Evolutionary conservation across 306 rosid genomes (phyloP), one percentile per base, ranked within the genome.

Genomic region (Quercus suber): DNA sequence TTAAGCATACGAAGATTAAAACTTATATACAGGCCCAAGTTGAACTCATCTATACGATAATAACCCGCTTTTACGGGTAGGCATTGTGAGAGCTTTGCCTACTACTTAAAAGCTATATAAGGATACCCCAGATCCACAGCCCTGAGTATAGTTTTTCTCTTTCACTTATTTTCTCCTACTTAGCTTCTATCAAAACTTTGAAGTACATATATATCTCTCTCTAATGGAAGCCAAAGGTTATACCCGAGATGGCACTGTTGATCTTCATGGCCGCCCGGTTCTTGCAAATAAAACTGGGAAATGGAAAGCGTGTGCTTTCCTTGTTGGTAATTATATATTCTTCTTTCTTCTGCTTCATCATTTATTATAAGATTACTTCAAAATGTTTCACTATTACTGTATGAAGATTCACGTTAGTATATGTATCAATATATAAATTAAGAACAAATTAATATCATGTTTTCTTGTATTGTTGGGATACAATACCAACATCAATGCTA

Each of bases 301-400:
- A 87, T 95, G 99, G 99, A 95, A 86, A 82, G 99, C 99, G 20
- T 95, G 99, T 35, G 90, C 98, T 76, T 95, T 93, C 77, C 98
- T 95, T 57, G 97, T 95, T 84, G 99, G 99, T 95, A 73, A 74
- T 82, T 31, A 28, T 73, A 51, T 31, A 6, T 27, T 20, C 43
- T 64, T 21, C 6, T 67, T 28, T 65, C 72, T 67, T 67, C 10
- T 30, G 10, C 72, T 7, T 64, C 14, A 27, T 63, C 28, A 28
- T 64, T 3, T 18, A 5, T 37, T 37, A 5, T 14, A 6, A 9
- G 45, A 35, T 5, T 63, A 12, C 69, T 6, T 49, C 17, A 11
- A 49, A 49, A 49, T 49, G 53, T 12, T 49, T 49, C 53, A 49
- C 17, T 49, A 49, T 49, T 49, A 12, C 13, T 11, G 53, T 13